Conservation (phyloP, 768 basidiomycete genomes). For the Lepiota subincarnata region DNA sequence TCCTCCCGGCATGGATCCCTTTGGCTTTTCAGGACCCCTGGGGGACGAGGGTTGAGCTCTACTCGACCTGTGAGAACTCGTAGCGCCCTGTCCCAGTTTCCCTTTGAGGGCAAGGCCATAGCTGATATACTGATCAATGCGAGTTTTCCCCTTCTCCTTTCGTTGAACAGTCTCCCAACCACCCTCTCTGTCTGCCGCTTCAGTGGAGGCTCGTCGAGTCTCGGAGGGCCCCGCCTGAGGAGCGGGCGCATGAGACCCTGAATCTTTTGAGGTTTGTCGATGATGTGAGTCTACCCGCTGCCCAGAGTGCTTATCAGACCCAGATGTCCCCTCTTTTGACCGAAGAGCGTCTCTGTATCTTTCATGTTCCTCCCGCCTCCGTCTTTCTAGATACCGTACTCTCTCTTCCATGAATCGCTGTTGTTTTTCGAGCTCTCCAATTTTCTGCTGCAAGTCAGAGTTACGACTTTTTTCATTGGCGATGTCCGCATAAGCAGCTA, state of each 20-base stretch:
- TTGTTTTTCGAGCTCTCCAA: constrained; percentile 7
- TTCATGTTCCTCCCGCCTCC: constrained; percentile 7
- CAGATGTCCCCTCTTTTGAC: not conserved
- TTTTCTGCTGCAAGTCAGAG: constrained; percentile 3
- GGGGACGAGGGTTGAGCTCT: not conserved
- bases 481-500: constrained; percentile 9
- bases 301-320: not conserved
- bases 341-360: not conserved
- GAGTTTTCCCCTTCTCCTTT: constrained; percentile 3
- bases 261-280: not conserved
- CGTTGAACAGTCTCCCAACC: constrained; percentile 9
- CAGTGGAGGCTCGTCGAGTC: not conserved
- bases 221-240: too few species aligned
- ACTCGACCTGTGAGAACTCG: not conserved
- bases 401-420: constrained; percentile 8
- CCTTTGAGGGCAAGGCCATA: not conserved
- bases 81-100: not conserved
- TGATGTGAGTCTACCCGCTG: not conserved
- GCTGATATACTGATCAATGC: not conserved
- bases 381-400: not conserved
- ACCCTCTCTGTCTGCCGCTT: not conserved
- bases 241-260: too few species aligned
- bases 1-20: not conserved
- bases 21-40: not conserved
- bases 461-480: constrained; percentile 2